Base-by-base conservation (phyloP, 2,329 filamentous ascomycete genomes). In the Tolypocladium ophioglossoides region DNA sequence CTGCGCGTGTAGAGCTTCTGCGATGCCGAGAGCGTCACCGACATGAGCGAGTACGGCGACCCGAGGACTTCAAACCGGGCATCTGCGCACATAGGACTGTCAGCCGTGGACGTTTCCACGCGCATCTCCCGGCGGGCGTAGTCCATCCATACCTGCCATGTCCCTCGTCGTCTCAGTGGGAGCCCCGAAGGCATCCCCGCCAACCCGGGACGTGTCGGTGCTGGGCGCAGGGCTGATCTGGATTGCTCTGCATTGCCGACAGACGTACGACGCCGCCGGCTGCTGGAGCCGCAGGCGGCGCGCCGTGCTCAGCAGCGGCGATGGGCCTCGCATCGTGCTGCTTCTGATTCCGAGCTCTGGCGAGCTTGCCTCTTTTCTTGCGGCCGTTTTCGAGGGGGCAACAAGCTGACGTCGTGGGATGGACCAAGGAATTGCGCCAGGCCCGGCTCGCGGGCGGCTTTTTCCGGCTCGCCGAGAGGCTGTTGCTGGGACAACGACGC, bases 11-110 rank as follows among this genome's bases (percentile, higher is more conserved):
- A 96, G 51, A 99, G 83, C 63, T 88, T 87, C 70, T 97, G 92
- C 35, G 92, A 97, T 44, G 94, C 89, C 38, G 94, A 95, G 52
- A 99, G 82, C 9, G 87, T 89, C 60, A 96, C 91, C 24, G 92
- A 96, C 62, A 99, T 85, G 59, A 99, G 83, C 54, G 94, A 97
- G 71, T 94, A 94, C 1, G 92, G 91, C 27, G 89, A 83, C 58
- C 94, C 94, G 59, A 99, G 77, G 50, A 97, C 90, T 71, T 97
- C 90, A 70, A 99, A 99, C 55, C 85, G 85, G 53, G 94, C 94
- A 80, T 97, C 94, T 96, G 62, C 9, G n/a, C 22, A 10, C 37
- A n/a, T 1, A 40, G 1, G 11, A 20, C 27, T 4, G 51, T 52
- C 38, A 52, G 40, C 41, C 3, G 11, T 16, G 20, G 20, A 18